Conservation (phyloP, 2,329 filamentous ascomycete genomes). For the Fusarium torreyae region DNA sequence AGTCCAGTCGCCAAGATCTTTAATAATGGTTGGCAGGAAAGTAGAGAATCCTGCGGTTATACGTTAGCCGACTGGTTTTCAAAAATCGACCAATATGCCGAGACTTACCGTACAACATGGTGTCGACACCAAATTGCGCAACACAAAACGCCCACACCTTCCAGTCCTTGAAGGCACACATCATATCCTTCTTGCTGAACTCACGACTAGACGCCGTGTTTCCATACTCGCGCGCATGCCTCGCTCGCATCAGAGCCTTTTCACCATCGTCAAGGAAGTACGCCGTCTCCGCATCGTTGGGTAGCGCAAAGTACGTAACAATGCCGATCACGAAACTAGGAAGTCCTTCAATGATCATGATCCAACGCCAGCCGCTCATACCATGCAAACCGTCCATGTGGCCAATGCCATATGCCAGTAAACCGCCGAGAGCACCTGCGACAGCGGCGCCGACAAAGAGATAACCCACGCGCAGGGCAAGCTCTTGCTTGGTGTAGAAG, state of each 20-base stretch:
- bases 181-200: conserved; percentile 73
- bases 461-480: conserved; percentile 80
- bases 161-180: conserved; percentile 79
- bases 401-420: conserved; percentile 81
- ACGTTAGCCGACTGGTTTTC: not conserved
- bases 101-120: conserved; percentile 76
- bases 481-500: conserved; percentile 82
- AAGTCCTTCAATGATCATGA: conserved; percentile 70
- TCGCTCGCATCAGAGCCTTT: conserved; percentile 73
- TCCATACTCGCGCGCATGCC: conserved; percentile 61
- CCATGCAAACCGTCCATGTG: conserved; percentile 78
- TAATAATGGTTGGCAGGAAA: conserved; percentile 85
- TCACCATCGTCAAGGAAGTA: conserved; percentile 72
- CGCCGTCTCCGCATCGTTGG: conserved; percentile 65
- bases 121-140: conserved; percentile 81
- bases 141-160: conserved; percentile 80
- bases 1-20: conserved; percentile 75
- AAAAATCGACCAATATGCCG: not conserved
- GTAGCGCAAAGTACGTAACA: conserved; percentile 54
- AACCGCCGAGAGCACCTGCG: conserved; percentile 79
- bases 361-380: conserved; percentile 79
- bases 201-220: conserved; percentile 62
- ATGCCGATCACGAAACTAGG: conserved; percentile 59
- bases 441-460: conserved; percentile 80
- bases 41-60: conserved; percentile 74